Evolutionary conservation across 441 rosid genomes (phyloP), one percentile per base, ranked within the genome.

Genomic region (Populus tomentosa): DNA sequence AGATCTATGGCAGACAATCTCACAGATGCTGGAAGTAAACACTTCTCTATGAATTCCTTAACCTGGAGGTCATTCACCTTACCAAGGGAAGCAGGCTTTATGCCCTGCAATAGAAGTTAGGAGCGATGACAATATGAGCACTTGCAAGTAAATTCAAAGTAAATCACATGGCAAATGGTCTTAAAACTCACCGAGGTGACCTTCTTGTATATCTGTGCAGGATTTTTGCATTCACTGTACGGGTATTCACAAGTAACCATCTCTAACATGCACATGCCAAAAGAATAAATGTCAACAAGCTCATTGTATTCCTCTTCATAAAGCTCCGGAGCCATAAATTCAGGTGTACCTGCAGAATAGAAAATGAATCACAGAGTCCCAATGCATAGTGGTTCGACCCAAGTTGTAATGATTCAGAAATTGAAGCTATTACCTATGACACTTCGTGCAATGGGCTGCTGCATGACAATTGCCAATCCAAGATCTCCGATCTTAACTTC

Each of bases 271-370:
- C 98, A 93, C 90, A 93, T 78, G 73, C 98, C 98, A 77, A 93
- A 93, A 30, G 97, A 90, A 86, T 93, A 93, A 61, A 91, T 87
- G 84, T 93, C 97, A 0, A 91, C 94, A 23, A 91, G 96, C 73
- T 93, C 96, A 78, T 87, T 90, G 85, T 93, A 93, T 69, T 90
- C 95, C 82, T 91, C 98, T 50, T 93, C 97, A 71, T 93, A 93
- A 8, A 93, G 90, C 86, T 93, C 98, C 0, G 98, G 98, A 40
- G 98, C 98, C 98, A 93, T 93, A 86, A 91, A 93, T 69, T 91
- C 98, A 21, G 98, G 96, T 71, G 97, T 91, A 59, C 93, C 95
- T 87, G 85, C 20, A 21, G 8, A 77, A 70, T 46, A n/a, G 33
- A 77, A 1, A 72, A 66, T 33, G 56, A 38, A 35, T 68, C 16